Conservation (phyloP, 495 filamentous ascomycete genomes). For the Daldinia decipiens region DNA sequence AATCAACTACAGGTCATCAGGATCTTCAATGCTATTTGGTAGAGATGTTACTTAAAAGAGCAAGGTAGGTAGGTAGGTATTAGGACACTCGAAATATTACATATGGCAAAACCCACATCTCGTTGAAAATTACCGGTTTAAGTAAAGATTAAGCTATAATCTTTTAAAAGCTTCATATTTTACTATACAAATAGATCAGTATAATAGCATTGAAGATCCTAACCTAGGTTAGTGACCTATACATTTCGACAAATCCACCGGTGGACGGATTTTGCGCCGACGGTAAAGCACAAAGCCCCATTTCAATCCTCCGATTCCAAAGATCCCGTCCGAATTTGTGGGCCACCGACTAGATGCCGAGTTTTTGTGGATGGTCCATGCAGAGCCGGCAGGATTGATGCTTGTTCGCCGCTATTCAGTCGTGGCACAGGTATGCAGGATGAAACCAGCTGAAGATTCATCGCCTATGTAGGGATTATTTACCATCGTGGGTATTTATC, state of each 20-base stretch:
- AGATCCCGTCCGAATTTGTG: not conserved
- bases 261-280: not conserved
- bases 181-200: too few relatives aligned
- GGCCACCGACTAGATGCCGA: not conserved
- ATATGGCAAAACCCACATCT: too few relatives aligned
- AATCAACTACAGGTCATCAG: too few relatives aligned
- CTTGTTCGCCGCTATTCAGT: not conserved
- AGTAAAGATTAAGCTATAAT: too few relatives aligned
- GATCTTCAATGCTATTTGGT: too few relatives aligned
- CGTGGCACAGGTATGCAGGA: not conserved
- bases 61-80: too few relatives aligned
- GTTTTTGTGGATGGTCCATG: not conserved
- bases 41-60: too few relatives aligned
- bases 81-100: too few relatives aligned
- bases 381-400: slow-evolving; percentile 11
- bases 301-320: not conserved
- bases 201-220: too few relatives aligned
- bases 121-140: too few relatives aligned
- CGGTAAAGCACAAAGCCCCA: not conserved
- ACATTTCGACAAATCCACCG: not conserved
- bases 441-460: not conserved
- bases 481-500: not conserved
- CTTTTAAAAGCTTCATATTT: too few relatives aligned
- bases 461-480: not conserved
- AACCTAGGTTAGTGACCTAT: too few relatives aligned